A percentile compares a stretch with the other conserved stretches of the same genome.
These are phyloP conservation scores for Pestalotiopsis sp. DNA, from an alignment of 2,329 filamentous ascomycete genomes.

Conservation along the genomic window DNA sequence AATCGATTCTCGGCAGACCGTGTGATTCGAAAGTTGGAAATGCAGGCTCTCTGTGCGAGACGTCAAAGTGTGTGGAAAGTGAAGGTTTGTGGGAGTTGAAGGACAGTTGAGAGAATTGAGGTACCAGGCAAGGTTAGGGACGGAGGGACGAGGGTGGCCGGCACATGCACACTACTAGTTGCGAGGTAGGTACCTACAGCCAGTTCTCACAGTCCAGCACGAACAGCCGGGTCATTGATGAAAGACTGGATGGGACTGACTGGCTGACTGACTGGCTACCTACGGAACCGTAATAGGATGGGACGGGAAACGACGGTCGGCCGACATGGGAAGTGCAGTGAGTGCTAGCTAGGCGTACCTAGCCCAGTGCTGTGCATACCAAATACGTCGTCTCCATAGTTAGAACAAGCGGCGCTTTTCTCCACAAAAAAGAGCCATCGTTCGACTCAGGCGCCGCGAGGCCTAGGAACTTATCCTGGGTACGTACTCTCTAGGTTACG, in stretches of 20 bases:
- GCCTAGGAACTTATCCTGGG: neutral
- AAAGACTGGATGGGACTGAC: no score
- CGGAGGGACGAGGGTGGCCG: conserved; percentile 2
- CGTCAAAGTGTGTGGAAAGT: neutral
- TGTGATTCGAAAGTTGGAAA: neutral
- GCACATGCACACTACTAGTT: neutral
- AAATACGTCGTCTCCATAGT: neutral
- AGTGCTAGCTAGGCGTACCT: neutral
- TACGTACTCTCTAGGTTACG: neutral
- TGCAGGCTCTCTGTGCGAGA: neutral
- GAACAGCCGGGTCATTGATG: neutral
- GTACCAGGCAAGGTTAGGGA: conserved; percentile 3
- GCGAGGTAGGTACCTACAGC: no score
- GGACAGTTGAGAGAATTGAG: conserved; percentile 7
- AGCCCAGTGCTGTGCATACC: neutral
- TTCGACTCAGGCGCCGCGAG: conserved; percentile 3
- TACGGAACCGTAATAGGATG: no score
- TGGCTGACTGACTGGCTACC: no score
- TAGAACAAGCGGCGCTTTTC: neutral
- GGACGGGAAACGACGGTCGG: neutral
- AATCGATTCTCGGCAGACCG: neutral
- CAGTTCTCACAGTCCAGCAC: neutral
- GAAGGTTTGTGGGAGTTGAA: conserved; percentile 1
- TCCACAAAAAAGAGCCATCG: conserved; percentile 10
- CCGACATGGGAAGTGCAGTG: neutral